Percentiles rank a stretch among this genome's conserved stretches.
phyloP scores from a whole-genome alignment of 345 rosid genomes.

The Erucastrum elatum region DNA sequence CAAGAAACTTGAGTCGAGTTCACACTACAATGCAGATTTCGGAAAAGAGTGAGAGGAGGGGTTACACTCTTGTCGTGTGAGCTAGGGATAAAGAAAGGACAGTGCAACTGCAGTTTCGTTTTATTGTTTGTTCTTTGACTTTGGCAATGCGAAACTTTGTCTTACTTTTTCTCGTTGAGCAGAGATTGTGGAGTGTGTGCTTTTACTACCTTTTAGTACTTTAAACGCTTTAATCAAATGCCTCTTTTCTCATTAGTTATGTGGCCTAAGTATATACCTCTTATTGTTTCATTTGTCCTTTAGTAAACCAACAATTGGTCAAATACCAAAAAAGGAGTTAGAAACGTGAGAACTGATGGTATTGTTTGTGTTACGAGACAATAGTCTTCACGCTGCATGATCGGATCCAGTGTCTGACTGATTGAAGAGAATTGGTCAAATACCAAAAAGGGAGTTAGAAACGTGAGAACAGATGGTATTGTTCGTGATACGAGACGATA shows the following conservation, averaged over 20 bases:
- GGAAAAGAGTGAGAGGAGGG: slow-evolving; percentile 52
- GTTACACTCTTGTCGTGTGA: not conserved
- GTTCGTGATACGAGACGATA: too few species aligned
- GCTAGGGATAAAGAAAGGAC: not conserved
- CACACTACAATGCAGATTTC: slow-evolving; percentile 84
- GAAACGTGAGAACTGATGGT: too few species aligned
- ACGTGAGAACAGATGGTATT: too few species aligned
- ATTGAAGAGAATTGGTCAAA: too few species aligned
- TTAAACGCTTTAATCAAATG: not conserved
- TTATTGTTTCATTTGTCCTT: not conserved
- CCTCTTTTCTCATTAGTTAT: not conserved
- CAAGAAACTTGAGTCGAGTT: slow-evolving; percentile 91
- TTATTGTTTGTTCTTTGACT: not conserved
- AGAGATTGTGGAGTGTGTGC: slow-evolving; percentile 12
- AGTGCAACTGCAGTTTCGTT: slow-evolving; percentile 11
- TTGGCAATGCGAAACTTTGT: slow-evolving; percentile 7
- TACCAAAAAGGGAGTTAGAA: not conserved
- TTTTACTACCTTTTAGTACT: too few species aligned
- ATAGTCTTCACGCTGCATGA: too few species aligned
- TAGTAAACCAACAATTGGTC: not conserved
- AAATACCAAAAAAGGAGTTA: too few species aligned
- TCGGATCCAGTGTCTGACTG: too few species aligned
- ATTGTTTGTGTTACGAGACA: too few species aligned
- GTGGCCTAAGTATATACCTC: not conserved
- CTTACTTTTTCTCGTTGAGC: not conserved